A percentile compares a stretch with the other conserved stretches of the same genome.
These are phyloP conservation scores for Aspergillus sp. DNA, from an alignment of 2,329 filamentous ascomycete genomes.

Conservation along the genomic window DNA sequence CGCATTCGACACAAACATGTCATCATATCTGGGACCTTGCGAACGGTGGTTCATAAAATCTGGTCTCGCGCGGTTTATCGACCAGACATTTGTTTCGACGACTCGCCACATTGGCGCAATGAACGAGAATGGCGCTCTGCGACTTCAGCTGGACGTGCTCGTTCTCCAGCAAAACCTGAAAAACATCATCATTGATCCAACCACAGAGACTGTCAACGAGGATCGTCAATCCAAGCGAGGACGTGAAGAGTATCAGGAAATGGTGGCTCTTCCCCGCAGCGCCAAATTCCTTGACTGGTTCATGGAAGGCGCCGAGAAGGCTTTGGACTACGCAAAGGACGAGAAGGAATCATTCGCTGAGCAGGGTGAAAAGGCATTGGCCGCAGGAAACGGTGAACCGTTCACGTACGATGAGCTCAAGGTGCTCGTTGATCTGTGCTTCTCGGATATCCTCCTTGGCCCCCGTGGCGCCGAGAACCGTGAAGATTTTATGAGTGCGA, in stretches of 20 bases:
- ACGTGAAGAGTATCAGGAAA: constrained; percentile 25
- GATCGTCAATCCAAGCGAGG: constrained; percentile 2
- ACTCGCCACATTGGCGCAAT: constrained; percentile 72
- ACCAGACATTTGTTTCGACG: constrained; percentile 73
- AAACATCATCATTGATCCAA: constrained; percentile 64
- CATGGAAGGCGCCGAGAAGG: constrained; percentile 45
- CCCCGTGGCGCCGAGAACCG: constrained; percentile 41
- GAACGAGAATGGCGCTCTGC: constrained; percentile 78
- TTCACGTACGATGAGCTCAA: constrained; percentile 48
- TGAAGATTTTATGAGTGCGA: constrained; percentile 47
- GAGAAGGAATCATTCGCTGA: constrained; percentile 42
- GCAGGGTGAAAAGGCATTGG: constrained; percentile 33
- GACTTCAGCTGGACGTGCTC: constrained; percentile 90
- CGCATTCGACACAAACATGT: constrained; percentile 80
- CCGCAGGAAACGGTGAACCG: constrained; percentile 40
- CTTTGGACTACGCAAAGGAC: constrained; percentile 45
- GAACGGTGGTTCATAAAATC: constrained; percentile 75
- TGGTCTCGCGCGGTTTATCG: constrained; percentile 75
- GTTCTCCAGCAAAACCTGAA: constrained; percentile 96
- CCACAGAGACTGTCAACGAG: constrained; percentile 10
- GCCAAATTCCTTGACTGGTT: constrained; percentile 50
- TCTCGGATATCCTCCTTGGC: constrained; percentile 44
- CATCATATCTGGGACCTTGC: constrained; percentile 66
- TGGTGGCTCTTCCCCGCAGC: constrained; percentile 43
- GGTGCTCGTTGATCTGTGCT: constrained; percentile 46